These are phyloP conservation scores for Pseudocercospora fijiensis DNA, from an alignment of 2,329 filamentous ascomycete species.

Conservation along the genomic window DNA sequence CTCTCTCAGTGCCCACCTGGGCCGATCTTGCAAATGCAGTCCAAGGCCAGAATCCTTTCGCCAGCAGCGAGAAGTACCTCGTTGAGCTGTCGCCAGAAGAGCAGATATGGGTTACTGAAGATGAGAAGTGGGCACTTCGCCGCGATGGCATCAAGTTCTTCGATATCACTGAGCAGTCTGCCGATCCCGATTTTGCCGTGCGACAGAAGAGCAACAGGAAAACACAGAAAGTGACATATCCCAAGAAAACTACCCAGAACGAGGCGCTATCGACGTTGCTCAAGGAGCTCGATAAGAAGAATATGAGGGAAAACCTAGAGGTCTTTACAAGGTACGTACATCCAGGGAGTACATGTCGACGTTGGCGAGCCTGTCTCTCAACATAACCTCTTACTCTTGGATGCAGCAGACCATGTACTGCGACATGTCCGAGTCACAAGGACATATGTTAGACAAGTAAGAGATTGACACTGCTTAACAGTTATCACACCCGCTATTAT, in stretches of 20 bases:
- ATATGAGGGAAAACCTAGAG: slow-evolving; percentile 76
- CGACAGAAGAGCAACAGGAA: slow-evolving; percentile 26
- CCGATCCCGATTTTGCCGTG: slow-evolving; percentile 44
- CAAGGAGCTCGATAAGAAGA: slow-evolving; percentile 67
- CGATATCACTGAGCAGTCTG: slow-evolving; percentile 76
- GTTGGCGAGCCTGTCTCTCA: too few species aligned
- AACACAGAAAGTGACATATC: slow-evolving; percentile 59
- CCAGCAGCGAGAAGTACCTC: slow-evolving; percentile 59
- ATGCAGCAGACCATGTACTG: too few species aligned
- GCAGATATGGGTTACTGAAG: slow-evolving; percentile 84
- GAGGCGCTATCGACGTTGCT: slow-evolving; percentile 67
- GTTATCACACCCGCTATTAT: slow-evolving; percentile 81
- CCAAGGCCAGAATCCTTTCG: slow-evolving; percentile 33
- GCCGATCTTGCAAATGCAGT: slow-evolving; percentile 24
- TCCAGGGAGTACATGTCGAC: too few species aligned
- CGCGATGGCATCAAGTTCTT: slow-evolving; percentile 84
- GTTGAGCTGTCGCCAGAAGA: slow-evolving; percentile 83
- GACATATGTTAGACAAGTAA: too few species aligned
- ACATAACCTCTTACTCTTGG: too few species aligned
- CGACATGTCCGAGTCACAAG: too few species aligned
- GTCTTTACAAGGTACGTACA: too few species aligned
- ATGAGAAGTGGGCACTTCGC: slow-evolving; percentile 90
- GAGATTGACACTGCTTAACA: slow-evolving; percentile 73
- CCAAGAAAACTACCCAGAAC: slow-evolving; percentile 64
- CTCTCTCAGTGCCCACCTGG: slow-evolving; percentile 27